A percentile compares a stretch with the other conserved stretches of the same genome.
phyloP scores from a whole-genome alignment of 2,329 filamentous ascomycete genomes.

The Fusarium protoensiforme region DNA sequence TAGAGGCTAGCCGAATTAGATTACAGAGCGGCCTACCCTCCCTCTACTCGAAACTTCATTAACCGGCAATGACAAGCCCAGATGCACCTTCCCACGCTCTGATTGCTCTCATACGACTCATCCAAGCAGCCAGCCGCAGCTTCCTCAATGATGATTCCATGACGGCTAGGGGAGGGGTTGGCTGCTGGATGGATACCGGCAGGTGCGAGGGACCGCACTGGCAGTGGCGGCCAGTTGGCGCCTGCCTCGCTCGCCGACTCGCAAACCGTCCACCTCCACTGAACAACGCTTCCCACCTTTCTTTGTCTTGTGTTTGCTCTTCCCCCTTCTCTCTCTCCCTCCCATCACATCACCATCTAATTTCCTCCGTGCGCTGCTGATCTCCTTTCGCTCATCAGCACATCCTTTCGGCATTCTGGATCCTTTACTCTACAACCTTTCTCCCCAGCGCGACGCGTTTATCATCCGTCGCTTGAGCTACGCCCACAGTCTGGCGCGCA shows the following conservation, averaged over 20 bases:
- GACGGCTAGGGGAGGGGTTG: not conserved
- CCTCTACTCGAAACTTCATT: not conserved
- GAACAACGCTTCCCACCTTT: constrained; percentile 4
- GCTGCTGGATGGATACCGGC: not conserved
- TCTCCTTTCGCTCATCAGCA: not conserved
- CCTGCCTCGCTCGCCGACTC: not conserved
- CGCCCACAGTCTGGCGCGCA: not conserved
- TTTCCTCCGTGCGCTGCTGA: not conserved
- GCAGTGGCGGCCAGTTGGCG: constrained; percentile 2
- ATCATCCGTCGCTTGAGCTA: not conserved
- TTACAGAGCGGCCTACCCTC: not conserved
- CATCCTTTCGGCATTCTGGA: not conserved
- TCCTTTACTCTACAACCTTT: not conserved
- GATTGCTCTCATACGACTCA: not conserved
- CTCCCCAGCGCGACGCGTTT: not conserved
- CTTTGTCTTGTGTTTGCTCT: constrained; percentile 22
- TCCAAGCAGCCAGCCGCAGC: not conserved
- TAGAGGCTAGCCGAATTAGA: not conserved
- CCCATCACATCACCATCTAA: not conserved
- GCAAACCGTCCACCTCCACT: constrained; percentile 7
- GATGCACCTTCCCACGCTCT: not conserved
- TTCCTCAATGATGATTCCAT: not conserved
- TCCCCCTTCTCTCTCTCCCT: not conserved
- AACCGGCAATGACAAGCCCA: not conserved
- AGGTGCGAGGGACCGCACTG: constrained; percentile 1